Evolutionary conservation across 768 basidiomycete genomes (phyloP).

Genomic region (Rhodotorula graminis): DNA sequence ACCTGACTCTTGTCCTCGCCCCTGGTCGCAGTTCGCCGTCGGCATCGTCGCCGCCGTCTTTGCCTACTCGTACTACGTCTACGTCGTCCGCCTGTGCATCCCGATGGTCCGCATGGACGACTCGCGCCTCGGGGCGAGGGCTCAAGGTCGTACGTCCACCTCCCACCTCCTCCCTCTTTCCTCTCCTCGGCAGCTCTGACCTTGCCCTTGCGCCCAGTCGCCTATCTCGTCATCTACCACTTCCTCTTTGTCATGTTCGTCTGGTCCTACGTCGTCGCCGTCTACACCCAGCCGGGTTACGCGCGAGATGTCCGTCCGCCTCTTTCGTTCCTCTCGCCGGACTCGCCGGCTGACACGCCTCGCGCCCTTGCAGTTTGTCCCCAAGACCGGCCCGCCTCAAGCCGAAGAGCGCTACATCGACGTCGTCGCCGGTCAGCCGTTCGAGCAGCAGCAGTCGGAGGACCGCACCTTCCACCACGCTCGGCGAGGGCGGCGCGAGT

Average conservation of each 20-base stretch:
- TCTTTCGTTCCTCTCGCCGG: too few relatives aligned
- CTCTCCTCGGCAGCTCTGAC: too few relatives aligned
- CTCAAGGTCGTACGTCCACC: slow-evolving; percentile 24
- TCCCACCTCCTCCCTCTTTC: not conserved
- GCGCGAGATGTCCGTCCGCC: slow-evolving; percentile 20
- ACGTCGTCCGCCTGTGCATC: slow-evolving; percentile 30
- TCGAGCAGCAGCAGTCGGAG: slow-evolving; percentile 17
- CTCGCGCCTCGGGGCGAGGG: slow-evolving; percentile 12
- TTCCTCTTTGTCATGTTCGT: slow-evolving; percentile 33
- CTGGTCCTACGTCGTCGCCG: slow-evolving; percentile 27
- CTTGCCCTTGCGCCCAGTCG: slow-evolving; percentile 6
- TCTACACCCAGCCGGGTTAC: slow-evolving; percentile 30
- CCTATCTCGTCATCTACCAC: slow-evolving; percentile 35
- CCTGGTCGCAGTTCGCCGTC: slow-evolving; percentile 18
- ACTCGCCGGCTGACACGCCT: not conserved
- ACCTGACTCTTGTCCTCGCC: not conserved
- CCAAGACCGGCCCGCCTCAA: slow-evolving; percentile 26
- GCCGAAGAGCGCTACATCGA: slow-evolving; percentile 28
- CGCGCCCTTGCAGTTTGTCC: slow-evolving; percentile 11
- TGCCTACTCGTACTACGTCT: slow-evolving; percentile 35
- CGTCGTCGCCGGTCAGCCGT: slow-evolving; percentile 24
- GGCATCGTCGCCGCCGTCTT: slow-evolving; percentile 30
- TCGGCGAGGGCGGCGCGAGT: not conserved
- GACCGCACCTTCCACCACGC: not conserved
- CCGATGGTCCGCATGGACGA: slow-evolving; percentile 27